These are phyloP conservation scores for Bryoerythrophyllum caledonicum DNA, from an alignment of 225 moss, liverwort and hornwort species.

Conservation along the genomic window DNA sequence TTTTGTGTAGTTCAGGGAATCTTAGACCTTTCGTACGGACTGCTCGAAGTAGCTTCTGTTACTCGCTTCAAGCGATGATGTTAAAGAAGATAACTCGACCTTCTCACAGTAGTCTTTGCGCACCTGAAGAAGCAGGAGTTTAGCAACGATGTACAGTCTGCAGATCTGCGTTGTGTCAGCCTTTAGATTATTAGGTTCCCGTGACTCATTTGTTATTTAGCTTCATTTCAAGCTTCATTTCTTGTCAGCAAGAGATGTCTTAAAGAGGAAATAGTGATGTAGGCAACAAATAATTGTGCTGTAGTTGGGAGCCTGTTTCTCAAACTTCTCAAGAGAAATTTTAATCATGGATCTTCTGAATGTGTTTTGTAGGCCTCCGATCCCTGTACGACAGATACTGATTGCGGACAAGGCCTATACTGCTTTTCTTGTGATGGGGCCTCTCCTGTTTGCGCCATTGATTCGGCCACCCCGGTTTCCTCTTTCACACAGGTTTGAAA, in stretches of 20 bases:
- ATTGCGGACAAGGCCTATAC: slow-evolving; percentile 73
- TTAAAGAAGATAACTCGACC: not conserved
- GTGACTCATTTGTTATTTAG: not conserved
- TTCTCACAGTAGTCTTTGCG: not conserved
- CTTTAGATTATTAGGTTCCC: not conserved
- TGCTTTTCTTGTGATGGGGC: slow-evolving; percentile 58
- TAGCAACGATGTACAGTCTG: not conserved
- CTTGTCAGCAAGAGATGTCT: not conserved
- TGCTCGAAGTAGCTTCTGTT: not conserved
- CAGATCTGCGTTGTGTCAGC: not conserved
- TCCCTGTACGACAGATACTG: slow-evolving; percentile 49
- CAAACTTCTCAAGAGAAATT: not conserved
- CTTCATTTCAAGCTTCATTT: too few relatives aligned
- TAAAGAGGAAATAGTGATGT: not conserved
- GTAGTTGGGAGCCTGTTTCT: not conserved
- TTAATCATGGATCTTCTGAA: not conserved
- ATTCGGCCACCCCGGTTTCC: slow-evolving; percentile 49
- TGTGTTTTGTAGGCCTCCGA: slow-evolving; percentile 51
- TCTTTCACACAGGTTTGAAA: slow-evolving; percentile 57
- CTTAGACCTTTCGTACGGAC: not conserved
- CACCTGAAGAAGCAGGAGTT: not conserved
- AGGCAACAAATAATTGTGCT: not conserved
- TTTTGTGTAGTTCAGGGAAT: not conserved
- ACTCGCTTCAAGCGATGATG: not conserved
- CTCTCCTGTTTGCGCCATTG: slow-evolving; percentile 48